A percentile compares a stretch with the other conserved stretches of the same genome.
Conservation (phyloP, 345 rosid genomes). For the Noccaea bulbosa region DNA sequence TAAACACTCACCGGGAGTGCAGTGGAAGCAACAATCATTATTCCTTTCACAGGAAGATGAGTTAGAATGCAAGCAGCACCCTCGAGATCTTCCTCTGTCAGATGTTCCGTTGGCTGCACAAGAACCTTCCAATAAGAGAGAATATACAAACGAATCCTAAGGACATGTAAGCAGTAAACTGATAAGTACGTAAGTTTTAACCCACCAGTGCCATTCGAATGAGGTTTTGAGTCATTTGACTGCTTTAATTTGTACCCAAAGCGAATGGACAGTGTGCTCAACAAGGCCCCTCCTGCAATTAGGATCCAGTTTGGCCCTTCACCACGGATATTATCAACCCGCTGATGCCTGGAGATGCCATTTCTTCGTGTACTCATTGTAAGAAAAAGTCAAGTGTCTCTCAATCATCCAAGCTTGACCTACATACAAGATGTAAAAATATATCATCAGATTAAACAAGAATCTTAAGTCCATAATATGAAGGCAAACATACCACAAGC, state of each 20-base stretch:
- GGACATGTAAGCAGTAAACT: background rate
- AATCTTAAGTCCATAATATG: background rate
- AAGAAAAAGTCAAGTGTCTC: conserved; percentile 39
- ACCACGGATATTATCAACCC: conserved; percentile 48
- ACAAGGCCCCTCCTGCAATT: conserved; percentile 92
- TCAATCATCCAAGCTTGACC: conserved; percentile 60
- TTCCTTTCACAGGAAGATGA: conserved; percentile 27
- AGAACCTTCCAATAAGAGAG: conserved; percentile 32
- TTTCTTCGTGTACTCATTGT: conserved; percentile 67
- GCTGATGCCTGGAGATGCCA: conserved; percentile 60
- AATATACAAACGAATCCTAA: background rate
- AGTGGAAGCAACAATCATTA: conserved; percentile 38
- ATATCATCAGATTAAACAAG: background rate
- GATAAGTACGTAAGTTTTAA: conserved; percentile 53
- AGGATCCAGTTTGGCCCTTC: conserved; percentile 92
- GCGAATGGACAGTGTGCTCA: conserved; percentile 89
- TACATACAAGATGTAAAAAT: conserved; percentile 42
- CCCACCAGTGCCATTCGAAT: conserved; percentile 47
- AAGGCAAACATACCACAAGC: background rate
- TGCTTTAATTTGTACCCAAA: conserved; percentile 91
- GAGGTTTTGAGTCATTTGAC: conserved; percentile 63
- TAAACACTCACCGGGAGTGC: conserved; percentile 38
- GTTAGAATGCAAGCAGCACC: conserved; percentile 39
- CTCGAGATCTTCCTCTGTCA: conserved; percentile 34
- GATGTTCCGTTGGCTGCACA: conserved; percentile 44